Evolutionary conservation across 148 eudicot genomes (phyloP).

Genomic region (Silene conica): DNA sequence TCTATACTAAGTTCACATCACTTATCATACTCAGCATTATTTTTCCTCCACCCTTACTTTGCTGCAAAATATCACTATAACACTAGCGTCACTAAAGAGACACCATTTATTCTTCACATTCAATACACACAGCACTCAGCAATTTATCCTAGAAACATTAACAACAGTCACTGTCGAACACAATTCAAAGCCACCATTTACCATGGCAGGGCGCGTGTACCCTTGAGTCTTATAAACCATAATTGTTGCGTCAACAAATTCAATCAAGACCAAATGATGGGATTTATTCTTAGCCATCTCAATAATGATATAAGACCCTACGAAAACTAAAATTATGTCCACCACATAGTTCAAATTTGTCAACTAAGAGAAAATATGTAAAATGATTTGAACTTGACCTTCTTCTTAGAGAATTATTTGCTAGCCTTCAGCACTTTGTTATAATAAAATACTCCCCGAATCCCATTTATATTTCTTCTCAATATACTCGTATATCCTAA

Average conservation of each 20-base stretch:
- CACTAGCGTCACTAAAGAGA: background rate
- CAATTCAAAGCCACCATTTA: background rate
- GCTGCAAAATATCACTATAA: constrained; percentile 15
- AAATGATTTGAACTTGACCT: background rate
- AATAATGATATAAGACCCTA: background rate
- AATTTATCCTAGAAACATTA: background rate
- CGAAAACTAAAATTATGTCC: background rate
- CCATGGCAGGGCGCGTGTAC: background rate
- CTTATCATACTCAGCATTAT: background rate
- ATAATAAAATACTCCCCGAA: background rate
- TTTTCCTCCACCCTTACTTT: background rate
- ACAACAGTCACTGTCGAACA: background rate
- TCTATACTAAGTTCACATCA: background rate
- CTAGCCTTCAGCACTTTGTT: background rate
- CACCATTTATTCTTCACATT: background rate
- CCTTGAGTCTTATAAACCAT: background rate
- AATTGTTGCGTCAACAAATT: background rate
- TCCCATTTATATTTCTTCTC: too few relatives aligned
- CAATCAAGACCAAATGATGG: background rate
- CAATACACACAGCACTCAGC: background rate
- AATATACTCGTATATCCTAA: too few relatives aligned
- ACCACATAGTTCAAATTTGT: background rate
- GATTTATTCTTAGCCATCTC: background rate
- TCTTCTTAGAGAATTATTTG: background rate
- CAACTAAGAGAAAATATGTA: background rate